Percentiles rank a stretch among this genome's conserved stretches.
Evolutionary conservation across 441 rosid species (phyloP).

Genomic region (Monsonia emarginata): DNA sequence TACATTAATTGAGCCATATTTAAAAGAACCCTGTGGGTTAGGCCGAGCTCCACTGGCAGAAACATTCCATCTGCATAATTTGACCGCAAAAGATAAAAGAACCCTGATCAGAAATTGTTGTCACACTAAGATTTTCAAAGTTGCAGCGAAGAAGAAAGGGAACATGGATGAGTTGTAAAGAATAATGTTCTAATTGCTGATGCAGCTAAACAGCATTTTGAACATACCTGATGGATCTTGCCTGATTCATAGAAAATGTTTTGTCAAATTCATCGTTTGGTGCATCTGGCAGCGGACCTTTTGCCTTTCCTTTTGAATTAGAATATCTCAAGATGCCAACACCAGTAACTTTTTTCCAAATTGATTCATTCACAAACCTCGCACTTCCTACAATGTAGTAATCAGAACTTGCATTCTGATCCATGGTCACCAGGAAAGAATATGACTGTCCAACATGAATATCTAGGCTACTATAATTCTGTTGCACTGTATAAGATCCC

Average conservation of each 20-base stretch:
- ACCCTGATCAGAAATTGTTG: background rate
- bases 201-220: no score
- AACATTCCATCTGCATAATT: slow-evolving; percentile 39
- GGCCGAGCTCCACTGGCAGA: slow-evolving; percentile 67
- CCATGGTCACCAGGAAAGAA: slow-evolving; percentile 77
- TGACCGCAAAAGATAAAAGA: background rate
- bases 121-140: no score
- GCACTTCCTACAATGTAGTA: slow-evolving; percentile 73
- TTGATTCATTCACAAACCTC: slow-evolving; percentile 55
- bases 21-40: slow-evolving; percentile 63
- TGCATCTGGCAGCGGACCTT: slow-evolving; percentile 64
- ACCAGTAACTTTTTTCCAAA: slow-evolving; percentile 39
- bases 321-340: slow-evolving; percentile 58
- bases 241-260: slow-evolving; percentile 90
- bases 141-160: no score
- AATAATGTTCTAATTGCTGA: no score
- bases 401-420: slow-evolving; percentile 63
- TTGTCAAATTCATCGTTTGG: slow-evolving; percentile 69
- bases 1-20: no score
- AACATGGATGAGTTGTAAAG: no score
- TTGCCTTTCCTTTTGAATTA: slow-evolving; percentile 55
- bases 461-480: slow-evolving; percentile 57
- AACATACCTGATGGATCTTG: slow-evolving; percentile 67
- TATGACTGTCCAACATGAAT: slow-evolving; percentile 87
- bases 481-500: slow-evolving; percentile 82